These are phyloP conservation scores for Candida piceae DNA, from an alignment of 805 yeast genomes.

Conservation along the genomic window DNA sequence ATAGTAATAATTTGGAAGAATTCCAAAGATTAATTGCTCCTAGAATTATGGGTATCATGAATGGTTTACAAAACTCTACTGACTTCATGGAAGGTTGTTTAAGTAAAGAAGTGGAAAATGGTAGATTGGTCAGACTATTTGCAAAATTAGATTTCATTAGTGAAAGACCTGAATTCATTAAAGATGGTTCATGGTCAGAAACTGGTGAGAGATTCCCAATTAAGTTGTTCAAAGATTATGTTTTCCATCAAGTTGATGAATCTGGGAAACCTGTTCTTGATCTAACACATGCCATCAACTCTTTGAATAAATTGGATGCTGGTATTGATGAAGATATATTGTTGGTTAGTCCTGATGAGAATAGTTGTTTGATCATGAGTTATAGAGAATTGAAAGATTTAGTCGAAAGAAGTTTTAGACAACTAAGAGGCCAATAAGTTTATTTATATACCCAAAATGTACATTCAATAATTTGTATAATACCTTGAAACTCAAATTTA, in stretches of 20 bases:
- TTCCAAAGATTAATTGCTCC: constrained; percentile 39
- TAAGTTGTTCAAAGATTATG: constrained; percentile 73
- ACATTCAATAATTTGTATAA: no score
- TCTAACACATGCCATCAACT: constrained; percentile 70
- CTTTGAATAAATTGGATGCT: constrained; percentile 86
- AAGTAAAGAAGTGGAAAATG: constrained; percentile 78
- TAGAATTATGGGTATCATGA: constrained; percentile 41
- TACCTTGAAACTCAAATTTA: constrained; percentile 4
- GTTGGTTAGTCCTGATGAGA: constrained; percentile 79
- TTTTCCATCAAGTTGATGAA: constrained; percentile 81
- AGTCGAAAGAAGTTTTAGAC: constrained; percentile 64
- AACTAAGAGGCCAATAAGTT: constrained; percentile 24
- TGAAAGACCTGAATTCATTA: constrained; percentile 63
- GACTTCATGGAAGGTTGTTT: constrained; percentile 62
- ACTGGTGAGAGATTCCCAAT: constrained; percentile 72
- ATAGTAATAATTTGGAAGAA: constrained; percentile 25
- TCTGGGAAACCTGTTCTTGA: constrained; percentile 74
- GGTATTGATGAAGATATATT: constrained; percentile 82
- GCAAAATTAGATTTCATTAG: constrained; percentile 75
- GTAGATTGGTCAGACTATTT: constrained; percentile 74
- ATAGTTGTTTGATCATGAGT: constrained; percentile 76
- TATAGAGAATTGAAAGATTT: constrained; percentile 76
- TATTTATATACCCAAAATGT: background rate
- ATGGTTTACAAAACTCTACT: constrained; percentile 44
- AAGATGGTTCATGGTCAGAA: constrained; percentile 60